Base-by-base conservation (phyloP, 1,284 basidiomycete species). In the Hemileia vastatrix region DNA sequence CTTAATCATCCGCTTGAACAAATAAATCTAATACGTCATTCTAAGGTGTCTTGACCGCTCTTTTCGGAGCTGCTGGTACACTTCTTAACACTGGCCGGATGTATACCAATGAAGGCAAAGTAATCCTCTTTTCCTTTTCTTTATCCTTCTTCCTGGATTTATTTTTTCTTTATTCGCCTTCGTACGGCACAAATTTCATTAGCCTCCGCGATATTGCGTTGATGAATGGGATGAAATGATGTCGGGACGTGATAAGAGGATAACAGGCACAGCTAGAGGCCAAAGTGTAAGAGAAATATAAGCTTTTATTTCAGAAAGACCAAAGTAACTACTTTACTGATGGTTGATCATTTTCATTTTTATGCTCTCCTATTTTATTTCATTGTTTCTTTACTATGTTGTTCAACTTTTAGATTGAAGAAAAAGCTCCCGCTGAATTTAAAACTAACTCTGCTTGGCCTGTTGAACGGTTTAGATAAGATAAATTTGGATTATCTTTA, bases 171-270 rank as follows among this genome's bases (percentile, higher is more conserved):
- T 45, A n/a, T n/a, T n/a, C n/a, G n/a, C n/a, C n/a, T 45, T 45
- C 8, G n/a, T 5, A 15, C 32, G 21, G 15, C 9, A 9, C 32
- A 15, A 36, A 23, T 11, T 21, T 11, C 11, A 36, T 44, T 58
- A 95, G 92, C 86, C 88, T 57, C 81, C 62, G 45, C 83, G 92
- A 61, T 90, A 93, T 75, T 81, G 83, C 63, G 75, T 92, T 44
- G 92, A 95, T 72, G 77, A 81, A 32, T 95, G 90, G 90, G 91
- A 96, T 67, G 82, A 87, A 60, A 89, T 90, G 87, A 90, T 96
- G 90, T 90, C 94, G 86, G 83, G 86, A 72, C 81, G 91, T 64
- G 92, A 96, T 79, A 80, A 82, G 73, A 80, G 88, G 69, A 77
- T 96, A 75, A 94, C 91, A n/a, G 92, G 92, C 18, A 87, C 88